These are phyloP conservation scores for Hansenula lynferdii DNA, from an alignment of 1,139 yeast genomes.

Conservation along the genomic window DNA sequence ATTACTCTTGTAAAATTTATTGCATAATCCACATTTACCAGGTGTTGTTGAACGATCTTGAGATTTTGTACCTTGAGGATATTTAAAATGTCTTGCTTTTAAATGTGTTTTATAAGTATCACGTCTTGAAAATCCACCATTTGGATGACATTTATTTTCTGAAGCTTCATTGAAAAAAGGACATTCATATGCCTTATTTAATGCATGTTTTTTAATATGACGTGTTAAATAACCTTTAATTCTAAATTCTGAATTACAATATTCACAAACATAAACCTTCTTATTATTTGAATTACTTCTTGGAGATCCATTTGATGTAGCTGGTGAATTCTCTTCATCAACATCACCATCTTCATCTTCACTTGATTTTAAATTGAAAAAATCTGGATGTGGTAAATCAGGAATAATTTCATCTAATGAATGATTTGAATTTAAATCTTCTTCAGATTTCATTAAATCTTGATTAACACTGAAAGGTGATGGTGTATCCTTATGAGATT, in stretches of 20 bases:
- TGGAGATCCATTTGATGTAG: background rate
- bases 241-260: conserved; percentile 74
- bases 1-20: conserved; percentile 64
- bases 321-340: background rate
- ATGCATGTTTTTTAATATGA: conserved; percentile 87
- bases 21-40: conserved; percentile 85
- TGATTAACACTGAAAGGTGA: conserved; percentile 1
- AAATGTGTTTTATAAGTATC: conserved; percentile 95
- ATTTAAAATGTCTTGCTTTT: conserved; percentile 85
- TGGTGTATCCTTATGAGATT: background rate
- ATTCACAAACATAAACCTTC: conserved; percentile 43
- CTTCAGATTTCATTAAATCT: background rate
- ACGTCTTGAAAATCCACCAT: conserved; percentile 92
- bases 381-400: conserved; percentile 23
- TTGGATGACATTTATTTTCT: conserved; percentile 74
- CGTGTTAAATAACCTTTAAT: conserved; percentile 90
- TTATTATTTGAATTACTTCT: background rate
- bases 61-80: conserved; percentile 81
- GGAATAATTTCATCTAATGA: conserved; percentile 13
- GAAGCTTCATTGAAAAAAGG: conserved; percentile 65
- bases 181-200: conserved; percentile 81
- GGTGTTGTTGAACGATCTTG: conserved; percentile 60
- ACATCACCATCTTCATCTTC: background rate
- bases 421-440: conserved; percentile 1
- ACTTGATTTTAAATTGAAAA: conserved; percentile 15